Evolutionary conservation across 1,284 basidiomycete genomes (phyloP).

Genomic region (Cystobasidium pallidum): DNA sequence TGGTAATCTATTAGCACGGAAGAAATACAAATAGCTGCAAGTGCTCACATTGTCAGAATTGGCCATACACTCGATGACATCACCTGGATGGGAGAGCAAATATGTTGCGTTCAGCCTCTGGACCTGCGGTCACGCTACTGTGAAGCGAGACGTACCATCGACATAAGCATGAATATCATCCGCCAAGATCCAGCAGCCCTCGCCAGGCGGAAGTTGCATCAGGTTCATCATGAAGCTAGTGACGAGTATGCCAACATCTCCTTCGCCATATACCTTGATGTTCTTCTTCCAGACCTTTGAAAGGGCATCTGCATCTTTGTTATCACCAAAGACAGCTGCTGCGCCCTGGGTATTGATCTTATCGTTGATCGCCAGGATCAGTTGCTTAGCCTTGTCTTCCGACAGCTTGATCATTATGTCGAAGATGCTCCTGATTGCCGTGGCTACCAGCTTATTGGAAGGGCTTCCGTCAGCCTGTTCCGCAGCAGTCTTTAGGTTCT

Average conservation of each 20-base stretch:
- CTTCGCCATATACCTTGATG: constrained; percentile 44
- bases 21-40: not conserved
- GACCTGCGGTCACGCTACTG: too few relatives aligned
- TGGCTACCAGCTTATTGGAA: not conserved
- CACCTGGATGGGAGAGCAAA: constrained; percentile 42
- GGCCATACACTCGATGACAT: constrained; percentile 51
- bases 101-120: constrained; percentile 15
- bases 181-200: constrained; percentile 50
- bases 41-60: constrained; percentile 40
- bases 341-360: constrained; percentile 43
- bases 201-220: constrained; percentile 47
- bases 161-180: constrained; percentile 18
- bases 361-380: constrained; percentile 26
- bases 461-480: constrained; percentile 4
- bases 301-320: constrained; percentile 46
- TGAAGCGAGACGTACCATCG: constrained; percentile 4
- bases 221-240: constrained; percentile 48
- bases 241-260: constrained; percentile 46
- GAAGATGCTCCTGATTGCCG: constrained; percentile 46
- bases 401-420: constrained; percentile 44
- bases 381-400: constrained; percentile 36
- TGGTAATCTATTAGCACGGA: not conserved
- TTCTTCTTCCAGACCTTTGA: constrained; percentile 45
- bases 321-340: constrained; percentile 44
- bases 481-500: constrained; percentile 24